Conservation (phyloP, 2,329 filamentous ascomycete species). For the Claviceps purpurea region DNA sequence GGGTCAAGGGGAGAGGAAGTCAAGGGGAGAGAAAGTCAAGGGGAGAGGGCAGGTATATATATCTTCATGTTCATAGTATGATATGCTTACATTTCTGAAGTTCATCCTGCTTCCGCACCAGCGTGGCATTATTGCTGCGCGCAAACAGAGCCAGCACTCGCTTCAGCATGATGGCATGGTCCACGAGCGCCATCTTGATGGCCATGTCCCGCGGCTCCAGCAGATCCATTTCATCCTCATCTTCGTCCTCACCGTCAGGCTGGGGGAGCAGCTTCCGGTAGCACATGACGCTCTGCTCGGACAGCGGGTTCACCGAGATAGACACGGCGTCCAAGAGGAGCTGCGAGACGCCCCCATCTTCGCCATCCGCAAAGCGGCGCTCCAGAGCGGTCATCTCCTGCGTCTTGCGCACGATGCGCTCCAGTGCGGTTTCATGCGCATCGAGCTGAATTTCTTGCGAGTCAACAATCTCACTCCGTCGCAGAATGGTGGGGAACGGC, state of each 20-base stretch:
- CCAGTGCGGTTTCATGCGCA: conserved; percentile 76
- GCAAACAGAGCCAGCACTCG: conserved; percentile 61
- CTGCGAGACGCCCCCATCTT: conserved; percentile 54
- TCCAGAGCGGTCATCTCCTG: conserved; percentile 69
- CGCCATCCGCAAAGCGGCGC: conserved; percentile 58
- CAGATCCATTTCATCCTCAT: conserved; percentile 27
- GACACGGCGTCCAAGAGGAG: conserved; percentile 63
- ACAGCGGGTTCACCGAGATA: conserved; percentile 60
- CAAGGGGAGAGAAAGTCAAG: not conserved
- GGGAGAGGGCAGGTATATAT: not conserved
- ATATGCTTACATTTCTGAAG: conserved; percentile 47
- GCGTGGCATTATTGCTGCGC: conserved; percentile 47
- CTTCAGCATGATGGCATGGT: conserved; percentile 80
- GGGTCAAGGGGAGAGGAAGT: no score
- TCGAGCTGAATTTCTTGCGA: conserved; percentile 52
- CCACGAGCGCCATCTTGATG: conserved; percentile 71
- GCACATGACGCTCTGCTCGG: conserved; percentile 62
- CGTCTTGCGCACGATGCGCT: conserved; percentile 82
- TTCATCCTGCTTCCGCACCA: conserved; percentile 42
- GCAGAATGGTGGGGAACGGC: conserved; percentile 78
- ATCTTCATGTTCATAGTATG: not conserved
- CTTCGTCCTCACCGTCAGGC: conserved; percentile 21
- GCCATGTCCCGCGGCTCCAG: conserved; percentile 56
- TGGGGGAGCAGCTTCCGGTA: conserved; percentile 64
- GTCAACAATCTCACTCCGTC: conserved; percentile 71